phyloP scores from a whole-genome alignment of 225 moss, liverwort and hornwort species.

The Thuidium tamariscinum region DNA sequence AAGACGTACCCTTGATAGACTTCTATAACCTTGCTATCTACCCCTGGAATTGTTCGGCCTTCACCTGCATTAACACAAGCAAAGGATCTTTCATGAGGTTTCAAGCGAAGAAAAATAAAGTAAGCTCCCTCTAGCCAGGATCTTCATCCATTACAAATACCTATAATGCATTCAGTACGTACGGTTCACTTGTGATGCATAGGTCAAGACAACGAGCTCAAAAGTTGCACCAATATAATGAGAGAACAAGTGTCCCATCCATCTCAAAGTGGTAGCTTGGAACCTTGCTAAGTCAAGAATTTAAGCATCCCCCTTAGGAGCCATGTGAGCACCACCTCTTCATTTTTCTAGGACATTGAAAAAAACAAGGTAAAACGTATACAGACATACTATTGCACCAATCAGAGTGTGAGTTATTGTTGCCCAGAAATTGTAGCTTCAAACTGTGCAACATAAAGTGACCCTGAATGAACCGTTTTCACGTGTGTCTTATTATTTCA shows the following conservation, averaged over 20 bases:
- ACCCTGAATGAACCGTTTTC: background rate
- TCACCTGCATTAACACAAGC: slow-evolving; percentile 37
- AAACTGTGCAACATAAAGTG: background rate
- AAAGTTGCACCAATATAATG: background rate
- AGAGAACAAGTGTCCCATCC: background rate
- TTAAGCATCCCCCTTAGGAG: background rate
- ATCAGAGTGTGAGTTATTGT: background rate
- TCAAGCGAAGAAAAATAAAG: background rate
- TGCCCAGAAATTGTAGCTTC: background rate
- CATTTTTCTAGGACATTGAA: background rate
- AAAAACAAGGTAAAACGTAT: background rate
- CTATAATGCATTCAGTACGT: background rate
- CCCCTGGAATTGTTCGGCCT: slow-evolving; percentile 54
- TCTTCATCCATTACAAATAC: background rate
- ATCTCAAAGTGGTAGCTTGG: background rate
- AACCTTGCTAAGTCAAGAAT: background rate
- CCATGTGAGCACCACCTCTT: background rate
- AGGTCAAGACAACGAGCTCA: background rate
- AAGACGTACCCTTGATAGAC: slow-evolving; percentile 72
- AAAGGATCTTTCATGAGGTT: background rate
- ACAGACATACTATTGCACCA: background rate
- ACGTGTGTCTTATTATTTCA: background rate
- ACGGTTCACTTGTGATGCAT: background rate
- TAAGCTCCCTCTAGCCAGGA: background rate
- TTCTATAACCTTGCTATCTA: slow-evolving; percentile 74